phyloP scores from a whole-genome alignment of 2,329 filamentous ascomycete species.

The Aspergillus arachidicola region DNA sequence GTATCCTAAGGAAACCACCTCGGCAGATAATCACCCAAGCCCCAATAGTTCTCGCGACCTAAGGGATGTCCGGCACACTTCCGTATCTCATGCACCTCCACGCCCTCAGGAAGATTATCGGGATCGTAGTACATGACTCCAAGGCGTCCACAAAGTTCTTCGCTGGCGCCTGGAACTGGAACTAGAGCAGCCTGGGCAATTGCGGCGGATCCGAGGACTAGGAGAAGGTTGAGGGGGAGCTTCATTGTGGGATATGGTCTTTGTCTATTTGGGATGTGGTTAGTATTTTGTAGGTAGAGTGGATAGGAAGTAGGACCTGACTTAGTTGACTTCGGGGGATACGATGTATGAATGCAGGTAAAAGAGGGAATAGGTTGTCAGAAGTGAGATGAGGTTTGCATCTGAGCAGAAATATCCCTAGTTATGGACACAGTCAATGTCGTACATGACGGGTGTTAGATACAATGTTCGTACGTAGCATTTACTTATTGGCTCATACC shows the following conservation, averaged over 20 bases:
- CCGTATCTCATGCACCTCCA: background rate
- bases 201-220: background rate
- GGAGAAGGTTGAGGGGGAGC: background rate
- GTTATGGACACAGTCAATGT: background rate
- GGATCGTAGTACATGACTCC: background rate
- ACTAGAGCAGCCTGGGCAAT: background rate
- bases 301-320: fast-evolving
- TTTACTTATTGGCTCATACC: background rate
- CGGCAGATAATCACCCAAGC: background rate
- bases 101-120: background rate
- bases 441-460: background rate
- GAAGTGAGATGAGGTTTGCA: background rate
- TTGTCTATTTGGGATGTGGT: background rate
- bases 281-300: background rate
- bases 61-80: background rate
- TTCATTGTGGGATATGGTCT: background rate
- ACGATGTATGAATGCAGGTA: background rate
- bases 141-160: background rate
- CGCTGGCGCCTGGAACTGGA: background rate
- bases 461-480: background rate
- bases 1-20: background rate
- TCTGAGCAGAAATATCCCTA: background rate
- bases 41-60: background rate
- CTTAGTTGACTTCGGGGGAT: background rate
- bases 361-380: background rate